Percentiles rank a stretch among this genome's conserved stretches.
phyloP scores from a whole-genome alignment of 202 grass and related monocot species.

The Bolboschoenoplectus hybrid region DNA sequence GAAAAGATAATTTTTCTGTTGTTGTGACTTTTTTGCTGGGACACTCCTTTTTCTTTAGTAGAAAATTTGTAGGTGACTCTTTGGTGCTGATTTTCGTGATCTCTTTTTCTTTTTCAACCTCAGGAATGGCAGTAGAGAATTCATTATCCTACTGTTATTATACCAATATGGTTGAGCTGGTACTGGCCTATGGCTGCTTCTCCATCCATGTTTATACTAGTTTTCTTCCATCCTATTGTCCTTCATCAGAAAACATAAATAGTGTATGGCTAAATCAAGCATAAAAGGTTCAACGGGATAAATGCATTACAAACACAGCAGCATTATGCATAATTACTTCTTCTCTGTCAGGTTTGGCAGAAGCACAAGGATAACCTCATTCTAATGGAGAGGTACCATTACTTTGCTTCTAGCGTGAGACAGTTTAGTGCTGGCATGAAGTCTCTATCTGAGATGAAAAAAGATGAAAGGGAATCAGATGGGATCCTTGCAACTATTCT shows the following conservation, averaged over 20 bases:
- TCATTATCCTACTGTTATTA: background rate
- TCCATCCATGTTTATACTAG: background rate
- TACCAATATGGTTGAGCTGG: background rate
- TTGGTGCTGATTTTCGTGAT: conserved; percentile 3
- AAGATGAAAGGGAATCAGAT: conserved; percentile 85
- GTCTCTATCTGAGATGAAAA: conserved; percentile 72
- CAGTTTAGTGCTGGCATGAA: conserved; percentile 55
- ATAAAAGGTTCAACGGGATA: conserved; percentile 5
- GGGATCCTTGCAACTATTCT: conserved; percentile 78
- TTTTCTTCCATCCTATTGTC: background rate
- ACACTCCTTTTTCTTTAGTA: background rate
- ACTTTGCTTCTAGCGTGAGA: conserved; percentile 70
- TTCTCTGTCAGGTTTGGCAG: conserved; percentile 78
- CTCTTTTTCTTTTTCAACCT: conserved; percentile 5
- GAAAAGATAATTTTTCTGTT: background rate
- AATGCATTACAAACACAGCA: background rate
- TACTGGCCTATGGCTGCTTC: background rate
- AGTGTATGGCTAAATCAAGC: background rate
- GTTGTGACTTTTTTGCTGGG: background rate
- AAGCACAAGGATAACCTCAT: conserved; percentile 89
- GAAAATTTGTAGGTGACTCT: background rate
- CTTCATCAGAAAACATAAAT: conserved; percentile 2
- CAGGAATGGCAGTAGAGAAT: background rate
- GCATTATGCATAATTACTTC: background rate
- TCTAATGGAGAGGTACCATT: conserved; percentile 94